Evolutionary conservation across 805 yeast species (phyloP), one percentile per base, ranked within the genome.

Genomic region (Cyberlindnera bimundalis): DNA sequence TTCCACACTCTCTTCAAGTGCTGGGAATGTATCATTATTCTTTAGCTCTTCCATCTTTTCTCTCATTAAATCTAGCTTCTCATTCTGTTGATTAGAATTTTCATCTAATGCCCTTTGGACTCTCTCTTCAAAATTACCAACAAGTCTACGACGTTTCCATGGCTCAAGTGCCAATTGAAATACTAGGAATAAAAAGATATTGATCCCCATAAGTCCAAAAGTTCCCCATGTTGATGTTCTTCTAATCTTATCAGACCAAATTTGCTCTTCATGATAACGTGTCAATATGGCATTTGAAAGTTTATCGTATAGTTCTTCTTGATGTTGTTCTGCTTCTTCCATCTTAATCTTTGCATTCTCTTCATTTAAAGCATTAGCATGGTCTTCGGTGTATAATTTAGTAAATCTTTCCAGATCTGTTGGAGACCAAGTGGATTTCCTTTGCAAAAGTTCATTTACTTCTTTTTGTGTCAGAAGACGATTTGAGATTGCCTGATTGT

Each of bases 211-310:
- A 31, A 93, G 70, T 4, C 81, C 66, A 73, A 93, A 79, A 0
- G 99, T 93, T 3, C 98, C 99, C 95, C 96, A 93, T 0, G 98
- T 90, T 6, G 96, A 86, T 5, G 95, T 88, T 50, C 90, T 76
- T 46, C 99, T 71, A 45, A 93, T 93, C 62, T 90, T 90, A 64
- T 93, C 99, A 2, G 96, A 87, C 98, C 99, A 93, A 7, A 93
- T 79, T 62, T 93, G 98, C 56, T 93, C 99, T 60, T 93, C 98
- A 48, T 91, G 96, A 55, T 93, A 93, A 51, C 98, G 69, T 2
- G 89, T 80, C 55, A 91, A 68, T 14, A 93, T 93, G 44, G 86
- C 81, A 42, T 80, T 80, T 14, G 88, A 81, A 34, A 89, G 64
- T 42, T 73, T 76, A 40, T 78, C 73, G 50, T 84, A 91, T 15